phyloP scores from a whole-genome alignment of 257 asterid species.

The Solanum clarkiae region DNA sequence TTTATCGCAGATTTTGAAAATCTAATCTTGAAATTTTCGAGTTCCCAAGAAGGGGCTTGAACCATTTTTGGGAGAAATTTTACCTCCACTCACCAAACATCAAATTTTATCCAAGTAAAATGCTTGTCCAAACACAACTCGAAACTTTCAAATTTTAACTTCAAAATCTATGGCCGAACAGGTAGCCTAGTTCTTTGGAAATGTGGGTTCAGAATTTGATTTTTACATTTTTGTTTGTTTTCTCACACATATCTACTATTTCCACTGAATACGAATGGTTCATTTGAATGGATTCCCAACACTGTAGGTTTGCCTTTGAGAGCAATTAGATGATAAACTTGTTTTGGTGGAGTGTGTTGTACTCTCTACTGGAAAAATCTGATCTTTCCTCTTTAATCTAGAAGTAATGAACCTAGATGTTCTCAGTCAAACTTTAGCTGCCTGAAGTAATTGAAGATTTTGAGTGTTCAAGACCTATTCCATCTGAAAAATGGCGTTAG shows the following conservation, averaged over 20 bases:
- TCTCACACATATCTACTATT: neutral
- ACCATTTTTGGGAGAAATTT: too few relatives aligned
- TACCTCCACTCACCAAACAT: too few relatives aligned
- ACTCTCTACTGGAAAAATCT: neutral
- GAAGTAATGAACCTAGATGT: neutral
- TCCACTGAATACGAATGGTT: neutral
- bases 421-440: neutral
- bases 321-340: neutral
- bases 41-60: neutral
- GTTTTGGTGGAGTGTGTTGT: neutral
- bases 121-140: too few relatives aligned
- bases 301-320: neutral
- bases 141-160: too few relatives aligned
- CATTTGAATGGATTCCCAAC: neutral
- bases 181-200: neutral
- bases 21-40: neutral
- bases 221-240: neutral
- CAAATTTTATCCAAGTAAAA: too few relatives aligned
- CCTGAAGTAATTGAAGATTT: neutral
- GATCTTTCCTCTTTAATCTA: neutral
- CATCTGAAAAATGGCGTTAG: neutral
- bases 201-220: neutral
- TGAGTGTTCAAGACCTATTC: neutral
- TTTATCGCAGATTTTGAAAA: neutral
- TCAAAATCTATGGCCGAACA: too few relatives aligned